Base-by-base conservation (phyloP, 148 eudicot species). In the Chenopodium berlandieri region DNA sequence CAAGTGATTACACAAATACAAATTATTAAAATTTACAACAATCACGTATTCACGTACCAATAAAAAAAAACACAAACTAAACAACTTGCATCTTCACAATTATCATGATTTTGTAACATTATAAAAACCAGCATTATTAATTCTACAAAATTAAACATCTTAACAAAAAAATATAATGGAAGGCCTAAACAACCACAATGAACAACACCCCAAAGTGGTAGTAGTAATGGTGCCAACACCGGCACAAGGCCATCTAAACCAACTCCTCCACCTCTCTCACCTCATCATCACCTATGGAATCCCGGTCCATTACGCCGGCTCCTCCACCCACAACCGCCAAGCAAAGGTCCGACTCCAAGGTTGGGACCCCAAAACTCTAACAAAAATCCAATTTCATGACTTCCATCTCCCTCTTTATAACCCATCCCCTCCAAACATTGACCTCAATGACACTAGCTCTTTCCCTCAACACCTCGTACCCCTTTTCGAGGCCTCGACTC, bases 221-320 rank as follows among this genome's bases (percentile, higher is more conserved):
- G 78, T 75, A 22, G 83, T 90, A 0, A 89, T 90, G 88, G 90
- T 90, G 17, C 95, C 95, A 4, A 40, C 90, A 17, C 91, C 91
- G 25, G 78, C 84, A 7, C 92, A 91, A 78, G 88, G 94, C 83
- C 94, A 91, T 73, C 88, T 91, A 31, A 90, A 91, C 82, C 94
- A 89, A 73, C 92, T 90, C 74, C 92, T 90, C 81, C 94, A 90
- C 40, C 89, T 91, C 82, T 85, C 90, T 14, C 85, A 82, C 68
- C 81, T 89, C 74, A 81, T 90, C 52, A 32, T 89, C 80, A 48
- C 90, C 76, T 76, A 86, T 85, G n/a, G 78, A 44, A 73, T 91
- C 20, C 85, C 89, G 9, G 83, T 88, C 77, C 91, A 88, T 76
- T 91, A 82, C 73, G 88, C 83, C 37, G 20, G 84, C 17, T 77